These are phyloP conservation scores for Dendrobium officinale DNA, from an alignment of 106 monocot genomes.

Conservation along the genomic window DNA sequence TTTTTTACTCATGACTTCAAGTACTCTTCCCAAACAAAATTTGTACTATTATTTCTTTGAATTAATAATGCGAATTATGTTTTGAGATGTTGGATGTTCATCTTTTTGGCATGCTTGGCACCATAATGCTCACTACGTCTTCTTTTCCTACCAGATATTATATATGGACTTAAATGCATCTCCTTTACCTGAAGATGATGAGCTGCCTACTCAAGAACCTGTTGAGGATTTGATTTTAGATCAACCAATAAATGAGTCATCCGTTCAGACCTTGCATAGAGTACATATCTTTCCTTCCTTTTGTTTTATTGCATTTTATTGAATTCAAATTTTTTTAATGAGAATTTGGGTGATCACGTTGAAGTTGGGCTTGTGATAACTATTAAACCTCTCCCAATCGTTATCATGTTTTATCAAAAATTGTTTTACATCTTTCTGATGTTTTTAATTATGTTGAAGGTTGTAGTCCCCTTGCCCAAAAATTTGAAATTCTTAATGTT, in stretches of 20 bases:
- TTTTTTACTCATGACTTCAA: not conserved
- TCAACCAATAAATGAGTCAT: conserved; percentile 16
- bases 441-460: no score
- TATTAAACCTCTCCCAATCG: not conserved
- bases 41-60: not conserved
- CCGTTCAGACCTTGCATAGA: conserved; percentile 26
- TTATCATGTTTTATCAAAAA: not conserved
- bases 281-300: not conserved
- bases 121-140: not conserved
- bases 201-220: conserved; percentile 42
- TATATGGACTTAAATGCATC: conserved; percentile 95
- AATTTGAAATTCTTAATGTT: not conserved
- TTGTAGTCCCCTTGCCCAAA: no score
- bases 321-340: not conserved
- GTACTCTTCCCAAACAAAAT: not conserved
- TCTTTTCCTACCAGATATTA: conserved; percentile 9
- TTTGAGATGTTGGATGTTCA: not conserved
- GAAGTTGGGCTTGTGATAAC: not conserved
- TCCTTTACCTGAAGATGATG: conserved; percentile 93
- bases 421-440: no score
- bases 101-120: no score
- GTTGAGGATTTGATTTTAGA: conserved; percentile 28
- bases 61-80: not conserved
- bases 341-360: not conserved
- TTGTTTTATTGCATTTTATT: not conserved